These are phyloP conservation scores for Protomyces pachydermus DNA, from an alignment of 1,139 yeast species.

Conservation along the genomic window DNA sequence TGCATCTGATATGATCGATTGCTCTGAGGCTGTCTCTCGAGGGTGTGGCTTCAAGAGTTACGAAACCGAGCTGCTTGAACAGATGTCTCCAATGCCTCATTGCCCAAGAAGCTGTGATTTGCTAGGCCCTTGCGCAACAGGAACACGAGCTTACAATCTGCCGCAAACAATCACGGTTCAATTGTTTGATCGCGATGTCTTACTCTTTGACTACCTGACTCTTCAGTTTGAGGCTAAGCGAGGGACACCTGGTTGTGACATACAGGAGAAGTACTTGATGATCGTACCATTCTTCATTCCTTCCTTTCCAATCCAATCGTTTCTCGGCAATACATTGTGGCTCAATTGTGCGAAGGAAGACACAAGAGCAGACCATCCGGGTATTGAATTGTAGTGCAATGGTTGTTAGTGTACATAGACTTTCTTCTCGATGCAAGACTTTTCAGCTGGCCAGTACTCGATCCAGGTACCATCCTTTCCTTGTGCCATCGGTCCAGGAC, in stretches of 20 bases:
- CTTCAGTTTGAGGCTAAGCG: background rate
- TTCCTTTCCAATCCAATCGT: background rate
- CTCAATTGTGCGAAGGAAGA: background rate
- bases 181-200: background rate
- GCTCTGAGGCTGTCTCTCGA: background rate
- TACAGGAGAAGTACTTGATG: background rate
- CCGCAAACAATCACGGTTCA: background rate
- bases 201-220: background rate
- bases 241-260: background rate
- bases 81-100: no score
- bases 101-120: no score
- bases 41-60: background rate
- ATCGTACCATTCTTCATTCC: background rate
- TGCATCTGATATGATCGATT: background rate
- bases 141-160: background rate
- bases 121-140: no score
- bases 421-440: background rate
- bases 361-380: background rate
- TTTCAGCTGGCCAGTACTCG: slow-evolving; percentile 26
- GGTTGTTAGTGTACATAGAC: slow-evolving; percentile 6
- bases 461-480: slow-evolving; percentile 27
- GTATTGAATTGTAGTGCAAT: background rate
- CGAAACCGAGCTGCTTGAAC: background rate
- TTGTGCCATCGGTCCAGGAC: slow-evolving; percentile 27
- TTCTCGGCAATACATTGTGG: background rate